Conservation (phyloP, 139 green algal species). For the Dunaliella sp. region DNA sequence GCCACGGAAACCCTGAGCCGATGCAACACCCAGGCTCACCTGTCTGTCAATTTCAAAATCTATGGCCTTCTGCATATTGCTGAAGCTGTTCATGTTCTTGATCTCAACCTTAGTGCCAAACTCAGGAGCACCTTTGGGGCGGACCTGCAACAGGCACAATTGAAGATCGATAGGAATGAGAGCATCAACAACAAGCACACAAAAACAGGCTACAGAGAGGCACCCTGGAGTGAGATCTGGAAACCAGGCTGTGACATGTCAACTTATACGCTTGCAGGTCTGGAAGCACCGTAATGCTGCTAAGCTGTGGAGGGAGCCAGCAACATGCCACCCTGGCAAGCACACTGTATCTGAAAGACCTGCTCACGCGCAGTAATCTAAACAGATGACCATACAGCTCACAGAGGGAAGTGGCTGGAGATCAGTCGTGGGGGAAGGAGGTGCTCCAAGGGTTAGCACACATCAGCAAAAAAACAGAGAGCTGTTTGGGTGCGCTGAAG, state of each 20-base stretch:
- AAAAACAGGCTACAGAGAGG: not conserved
- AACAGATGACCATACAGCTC: no score
- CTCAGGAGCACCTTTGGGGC: slow-evolving; percentile 35
- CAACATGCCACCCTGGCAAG: no score
- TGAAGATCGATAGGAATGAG: not conserved
- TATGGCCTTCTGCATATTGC: slow-evolving; percentile 90
- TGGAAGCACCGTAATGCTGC: no score
- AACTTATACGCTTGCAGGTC: not conserved
- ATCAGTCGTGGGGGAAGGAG: no score
- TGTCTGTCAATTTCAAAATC: slow-evolving; percentile 91
- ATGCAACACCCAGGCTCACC: slow-evolving; percentile 45
- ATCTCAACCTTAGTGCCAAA: slow-evolving; percentile 98
- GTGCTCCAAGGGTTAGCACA: no score
- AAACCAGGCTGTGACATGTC: not conserved
- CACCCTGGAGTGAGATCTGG: not conserved
- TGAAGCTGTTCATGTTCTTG: slow-evolving; percentile 99
- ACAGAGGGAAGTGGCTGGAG: no score
- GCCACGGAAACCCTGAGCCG: no score
- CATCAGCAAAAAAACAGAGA: no score
- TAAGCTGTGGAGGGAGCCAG: no score
- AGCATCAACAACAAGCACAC: not conserved
- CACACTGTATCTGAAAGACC: no score
- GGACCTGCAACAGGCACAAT: slow-evolving; percentile 47
- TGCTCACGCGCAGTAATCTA: no score
- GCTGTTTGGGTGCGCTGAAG: no score